These are phyloP conservation scores for Vinca minor DNA, from an alignment of 257 asterid genomes.

Conservation along the genomic window DNA sequence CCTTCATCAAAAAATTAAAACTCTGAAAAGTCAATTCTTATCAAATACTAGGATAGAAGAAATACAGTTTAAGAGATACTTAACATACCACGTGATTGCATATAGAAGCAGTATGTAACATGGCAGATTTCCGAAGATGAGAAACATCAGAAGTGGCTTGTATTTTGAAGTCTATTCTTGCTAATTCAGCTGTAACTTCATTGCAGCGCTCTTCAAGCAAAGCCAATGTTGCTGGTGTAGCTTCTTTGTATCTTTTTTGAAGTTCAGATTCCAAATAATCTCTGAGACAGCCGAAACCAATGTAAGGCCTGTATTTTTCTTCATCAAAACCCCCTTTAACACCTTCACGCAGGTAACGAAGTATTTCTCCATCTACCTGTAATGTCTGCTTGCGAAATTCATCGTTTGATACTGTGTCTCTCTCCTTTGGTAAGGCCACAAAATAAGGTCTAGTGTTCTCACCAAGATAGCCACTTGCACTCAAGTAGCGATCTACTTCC, in stretches of 20 bases:
- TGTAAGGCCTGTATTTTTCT: conserved; percentile 68
- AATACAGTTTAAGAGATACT: too few species aligned
- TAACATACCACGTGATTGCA: conserved; percentile 70
- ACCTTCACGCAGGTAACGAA: conserved; percentile 56
- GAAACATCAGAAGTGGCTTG: conserved; percentile 79
- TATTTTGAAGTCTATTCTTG: conserved; percentile 60
- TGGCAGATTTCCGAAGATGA: conserved; percentile 85
- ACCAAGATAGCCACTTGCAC: conserved; percentile 97
- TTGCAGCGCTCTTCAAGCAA: conserved; percentile 81
- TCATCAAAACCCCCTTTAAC: conserved; percentile 91
- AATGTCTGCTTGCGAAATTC: conserved; percentile 89
- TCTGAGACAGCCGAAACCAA: conserved; percentile 78
- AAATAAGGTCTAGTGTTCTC: conserved; percentile 78
- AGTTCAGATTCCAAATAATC: conserved; percentile 88
- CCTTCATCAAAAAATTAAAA: conserved; percentile 36
- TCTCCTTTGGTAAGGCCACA: conserved; percentile 92
- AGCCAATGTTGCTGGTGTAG: conserved; percentile 88
- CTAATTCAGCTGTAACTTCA: conserved; percentile 66
- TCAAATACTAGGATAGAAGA: background rate
- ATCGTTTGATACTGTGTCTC: conserved; percentile 64
- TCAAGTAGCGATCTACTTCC: conserved; percentile 96
- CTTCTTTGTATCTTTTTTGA: conserved; percentile 87
- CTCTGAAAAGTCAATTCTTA: too few species aligned
- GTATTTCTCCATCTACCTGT: conserved; percentile 70
- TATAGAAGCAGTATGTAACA: conserved; percentile 74